phyloP scores from a whole-genome alignment of 768 basidiomycete genomes.

The Rhodotorula toruloides region DNA sequence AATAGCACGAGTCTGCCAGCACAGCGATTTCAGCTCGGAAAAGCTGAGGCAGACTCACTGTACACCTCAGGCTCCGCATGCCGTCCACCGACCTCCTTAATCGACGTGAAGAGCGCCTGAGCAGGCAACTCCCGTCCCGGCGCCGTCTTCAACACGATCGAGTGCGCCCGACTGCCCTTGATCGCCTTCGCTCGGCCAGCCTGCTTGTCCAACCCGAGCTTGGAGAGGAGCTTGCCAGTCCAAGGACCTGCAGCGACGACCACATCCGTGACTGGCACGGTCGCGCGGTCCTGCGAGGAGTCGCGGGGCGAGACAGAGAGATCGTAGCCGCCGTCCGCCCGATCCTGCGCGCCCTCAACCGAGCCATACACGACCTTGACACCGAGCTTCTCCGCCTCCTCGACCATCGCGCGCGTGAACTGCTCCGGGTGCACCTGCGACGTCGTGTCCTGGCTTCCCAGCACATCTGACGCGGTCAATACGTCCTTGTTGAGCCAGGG shows the following conservation, averaged over 20 bases:
- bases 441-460: conserved; percentile 28
- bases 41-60: conserved; percentile 19
- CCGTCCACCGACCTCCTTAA: conserved; percentile 48
- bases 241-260: conserved; percentile 81
- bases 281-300: not conserved
- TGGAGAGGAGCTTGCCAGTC: conserved; percentile 57
- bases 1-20: not conserved
- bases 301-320: conserved; percentile 2
- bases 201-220: conserved; percentile 41
- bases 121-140: conserved; percentile 36
- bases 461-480: conserved; percentile 7
- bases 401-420: conserved; percentile 68
- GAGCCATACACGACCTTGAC: conserved; percentile 52
- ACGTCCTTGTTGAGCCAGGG: conserved; percentile 30
- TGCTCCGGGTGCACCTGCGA: conserved; percentile 57
- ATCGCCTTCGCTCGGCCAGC: conserved; percentile 38
- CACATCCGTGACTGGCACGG: conserved; percentile 50
- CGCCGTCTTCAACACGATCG: conserved; percentile 45
- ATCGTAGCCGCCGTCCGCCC: conserved; percentile 10
- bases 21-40: too few relatives aligned
- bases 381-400: conserved; percentile 58
- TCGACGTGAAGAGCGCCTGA: conserved; percentile 62
- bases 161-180: conserved; percentile 47
- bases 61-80: conserved; percentile 51
- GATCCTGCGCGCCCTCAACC: conserved; percentile 47